Evolutionary conservation across 768 basidiomycete species (phyloP), one percentile per base, ranked within the genome.

Genomic region (Candolleomyces eurysporus): DNA sequence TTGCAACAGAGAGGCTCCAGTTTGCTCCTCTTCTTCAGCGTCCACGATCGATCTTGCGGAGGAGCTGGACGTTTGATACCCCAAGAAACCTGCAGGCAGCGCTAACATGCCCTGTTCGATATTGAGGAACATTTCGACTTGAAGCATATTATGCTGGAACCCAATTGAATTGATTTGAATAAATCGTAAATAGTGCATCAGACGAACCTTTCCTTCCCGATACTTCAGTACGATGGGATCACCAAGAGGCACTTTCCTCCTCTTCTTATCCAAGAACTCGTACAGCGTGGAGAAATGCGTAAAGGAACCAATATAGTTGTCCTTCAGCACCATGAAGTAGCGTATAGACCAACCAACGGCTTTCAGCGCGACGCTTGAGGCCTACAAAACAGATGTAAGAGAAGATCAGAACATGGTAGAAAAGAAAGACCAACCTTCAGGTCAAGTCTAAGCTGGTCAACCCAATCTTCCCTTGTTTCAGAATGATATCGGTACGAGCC

Each of bases 271-370:
- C 50, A 94, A 76, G 70, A 94, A 96, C 76, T 98, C 96, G 21
- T 82, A 83, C 46, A 94, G 79, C 0, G 93, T 97, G 3, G 89
- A 88, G 67, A 96, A 98, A 65, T 96, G 91, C 2, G 94, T 97
- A 73, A 97, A 98, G 5, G 85, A 82, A 11, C 96, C 96, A 54
- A 98, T 86, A 73, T 98, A 98, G 73, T 98, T 98, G 68, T 96
- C 94, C 50, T 90, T 87, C 61, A 97, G 69, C 45, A 89, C 85
- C 86, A 98, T 91, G 65, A 96, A 81, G 68, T 94, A 88, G 42
- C 95, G 86, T 62, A 96, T 83, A 2, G 87, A 87, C 96, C 96
- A 97, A 22, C 94, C 96, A 57, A 94, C 75, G 1, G 81, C 78
- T 70, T 89, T 91, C 75, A 88, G 89, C 9, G 83, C 75, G 39